phyloP scores from a whole-genome alignment of 345 rosid genomes.

The Aethionema arabicum region DNA sequence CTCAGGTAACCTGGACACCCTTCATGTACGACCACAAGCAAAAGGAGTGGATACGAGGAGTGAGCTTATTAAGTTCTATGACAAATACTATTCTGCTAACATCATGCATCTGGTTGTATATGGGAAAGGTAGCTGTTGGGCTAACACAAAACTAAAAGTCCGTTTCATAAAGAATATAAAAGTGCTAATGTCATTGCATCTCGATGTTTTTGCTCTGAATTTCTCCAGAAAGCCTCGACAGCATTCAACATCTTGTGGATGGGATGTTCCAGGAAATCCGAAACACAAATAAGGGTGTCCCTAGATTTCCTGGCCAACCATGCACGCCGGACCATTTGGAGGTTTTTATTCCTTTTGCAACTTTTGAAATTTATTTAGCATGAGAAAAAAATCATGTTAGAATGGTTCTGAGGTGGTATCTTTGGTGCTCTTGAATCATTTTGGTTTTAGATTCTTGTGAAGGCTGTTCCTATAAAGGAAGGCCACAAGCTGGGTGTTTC shows the following conservation, averaged over 20 bases:
- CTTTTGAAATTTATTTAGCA: slow-evolving; percentile 1
- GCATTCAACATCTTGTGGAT: slow-evolving; percentile 63
- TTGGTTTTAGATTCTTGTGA: slow-evolving; percentile 68
- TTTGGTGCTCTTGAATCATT: slow-evolving; percentile 16
- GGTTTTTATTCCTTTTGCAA: slow-evolving; percentile 40
- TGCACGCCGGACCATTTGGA: slow-evolving; percentile 77
- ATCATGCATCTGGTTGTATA: slow-evolving; percentile 87
- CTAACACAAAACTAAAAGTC: slow-evolving; percentile 1
- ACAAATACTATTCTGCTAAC: slow-evolving; percentile 85
- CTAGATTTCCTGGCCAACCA: slow-evolving; percentile 75
- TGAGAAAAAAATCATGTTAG: slow-evolving; percentile 8
- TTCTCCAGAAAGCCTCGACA: slow-evolving; percentile 69
- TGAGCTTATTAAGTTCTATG: slow-evolving; percentile 81
- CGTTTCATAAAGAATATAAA: not conserved
- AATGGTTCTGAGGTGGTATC: slow-evolving; percentile 18
- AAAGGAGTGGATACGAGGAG: slow-evolving; percentile 73
- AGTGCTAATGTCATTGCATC: not conserved
- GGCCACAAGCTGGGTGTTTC: slow-evolving; percentile 70
- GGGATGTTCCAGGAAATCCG: slow-evolving; percentile 65
- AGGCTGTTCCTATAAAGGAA: slow-evolving; percentile 73
- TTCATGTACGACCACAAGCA: slow-evolving; percentile 76
- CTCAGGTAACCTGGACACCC: slow-evolving; percentile 82
- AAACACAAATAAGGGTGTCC: slow-evolving; percentile 47
- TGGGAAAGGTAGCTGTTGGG: slow-evolving; percentile 59
- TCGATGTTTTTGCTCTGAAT: slow-evolving; percentile 33